These are phyloP conservation scores for Sphagnum fallax DNA, from an alignment of 228 moss, liverwort and hornwort species.

Conservation along the genomic window DNA sequence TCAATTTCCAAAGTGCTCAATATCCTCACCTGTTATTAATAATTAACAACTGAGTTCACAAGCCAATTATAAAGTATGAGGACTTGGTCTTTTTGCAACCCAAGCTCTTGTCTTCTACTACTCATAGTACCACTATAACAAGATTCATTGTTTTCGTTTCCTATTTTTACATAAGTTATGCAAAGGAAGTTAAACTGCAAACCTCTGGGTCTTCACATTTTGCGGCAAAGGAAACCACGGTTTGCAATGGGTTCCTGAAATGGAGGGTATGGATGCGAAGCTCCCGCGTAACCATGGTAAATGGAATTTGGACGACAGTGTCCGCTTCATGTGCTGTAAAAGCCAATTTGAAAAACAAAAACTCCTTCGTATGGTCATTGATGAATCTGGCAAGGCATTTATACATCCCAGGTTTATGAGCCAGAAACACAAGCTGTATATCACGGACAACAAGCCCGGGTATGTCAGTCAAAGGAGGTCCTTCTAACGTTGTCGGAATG, in stretches of 20 bases:
- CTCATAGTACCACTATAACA: no score
- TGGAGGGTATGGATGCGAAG: conserved; percentile 55
- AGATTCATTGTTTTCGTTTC: no score
- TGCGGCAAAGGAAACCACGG: conserved; percentile 24
- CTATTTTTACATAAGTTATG: no score
- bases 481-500: conserved; percentile 33
- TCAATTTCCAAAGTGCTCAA: conserved; percentile 63
- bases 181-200: no score
- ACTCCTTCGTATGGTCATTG: conserved; percentile 59
- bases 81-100: no score
- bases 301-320: conserved; percentile 46
- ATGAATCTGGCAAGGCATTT: conserved; percentile 37
- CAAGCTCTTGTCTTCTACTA: no score
- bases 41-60: no score
- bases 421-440: conserved; percentile 52
- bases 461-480: conserved; percentile 64
- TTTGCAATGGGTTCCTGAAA: conserved; percentile 57
- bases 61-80: no score
- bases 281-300: conserved; percentile 52
- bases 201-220: conserved; percentile 58
- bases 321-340: conserved; percentile 50
- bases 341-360: conserved; percentile 69
- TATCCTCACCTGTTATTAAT: conserved; percentile 12
- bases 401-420: conserved; percentile 47
- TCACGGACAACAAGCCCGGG: conserved; percentile 43